Evolutionary conservation across 2,329 filamentous ascomycete species (phyloP).

Genomic region (Ascochyta fabae): DNA sequence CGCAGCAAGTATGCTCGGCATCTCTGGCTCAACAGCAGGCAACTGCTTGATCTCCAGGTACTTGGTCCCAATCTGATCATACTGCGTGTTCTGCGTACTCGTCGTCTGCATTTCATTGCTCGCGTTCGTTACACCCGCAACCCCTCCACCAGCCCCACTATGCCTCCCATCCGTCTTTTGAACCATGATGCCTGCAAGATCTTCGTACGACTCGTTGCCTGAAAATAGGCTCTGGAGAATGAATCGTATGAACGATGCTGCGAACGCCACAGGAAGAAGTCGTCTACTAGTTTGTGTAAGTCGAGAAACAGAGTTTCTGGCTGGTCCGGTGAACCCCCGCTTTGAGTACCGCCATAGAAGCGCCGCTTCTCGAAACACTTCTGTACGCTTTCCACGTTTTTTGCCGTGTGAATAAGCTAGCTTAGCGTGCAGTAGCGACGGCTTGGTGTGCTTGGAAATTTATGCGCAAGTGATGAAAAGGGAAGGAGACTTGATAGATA

Average conservation of each 20-base stretch:
- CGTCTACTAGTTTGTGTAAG: not conserved
- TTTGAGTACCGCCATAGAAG: not conserved
- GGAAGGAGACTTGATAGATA: not conserved
- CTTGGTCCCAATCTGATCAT: slow-evolving; percentile 37
- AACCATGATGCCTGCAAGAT: not conserved
- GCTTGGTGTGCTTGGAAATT: not conserved
- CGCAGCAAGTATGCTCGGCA: slow-evolving; percentile 26
- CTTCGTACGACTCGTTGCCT: not conserved
- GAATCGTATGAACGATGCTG: not conserved
- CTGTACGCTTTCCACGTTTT: not conserved
- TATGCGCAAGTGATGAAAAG: not conserved
- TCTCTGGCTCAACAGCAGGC: slow-evolving; percentile 30
- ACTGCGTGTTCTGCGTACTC: slow-evolving; percentile 37
- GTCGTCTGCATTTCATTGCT: not conserved
- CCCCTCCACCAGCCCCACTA: not conserved
- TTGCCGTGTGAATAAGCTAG: not conserved
- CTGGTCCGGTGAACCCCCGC: slow-evolving; percentile 2
- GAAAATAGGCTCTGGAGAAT: not conserved
- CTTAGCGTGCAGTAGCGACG: slow-evolving; percentile 2
- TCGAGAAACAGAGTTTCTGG: not conserved
- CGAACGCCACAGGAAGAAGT: not conserved
- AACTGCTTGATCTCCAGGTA: slow-evolving; percentile 35
- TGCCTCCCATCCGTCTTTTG: not conserved
- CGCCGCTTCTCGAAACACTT: not conserved
- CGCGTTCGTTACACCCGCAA: not conserved